A percentile compares a stretch with the other conserved stretches of the same genome.
Evolutionary conservation across 352 stramenopile species (phyloP).

Genomic region (Phytopythium litorale): DNA sequence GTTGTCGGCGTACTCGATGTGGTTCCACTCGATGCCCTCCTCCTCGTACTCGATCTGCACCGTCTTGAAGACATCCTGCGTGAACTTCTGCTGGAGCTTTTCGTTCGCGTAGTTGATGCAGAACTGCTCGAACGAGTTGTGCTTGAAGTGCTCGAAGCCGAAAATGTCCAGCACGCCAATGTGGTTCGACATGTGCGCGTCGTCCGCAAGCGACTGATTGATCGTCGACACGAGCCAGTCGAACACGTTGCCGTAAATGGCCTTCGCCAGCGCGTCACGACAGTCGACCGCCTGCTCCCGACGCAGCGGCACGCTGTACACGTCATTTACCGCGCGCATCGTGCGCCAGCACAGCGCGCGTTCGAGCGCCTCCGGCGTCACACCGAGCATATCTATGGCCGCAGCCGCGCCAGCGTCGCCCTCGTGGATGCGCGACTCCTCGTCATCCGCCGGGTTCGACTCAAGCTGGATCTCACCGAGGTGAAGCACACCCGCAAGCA

Average conservation of each 20-base stretch:
- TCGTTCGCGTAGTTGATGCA: constrained; percentile 94
- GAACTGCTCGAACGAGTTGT: constrained; percentile 94
- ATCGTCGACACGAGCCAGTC: constrained; percentile 93
- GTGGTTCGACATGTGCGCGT: constrained; percentile 48
- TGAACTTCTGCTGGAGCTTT: constrained; percentile 92
- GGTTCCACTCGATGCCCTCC: constrained; percentile 91
- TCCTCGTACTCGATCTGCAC: constrained; percentile 88
- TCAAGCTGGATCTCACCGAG: constrained; percentile 94
- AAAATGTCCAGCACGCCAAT: constrained; percentile 94
- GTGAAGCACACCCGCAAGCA: constrained; percentile 93
- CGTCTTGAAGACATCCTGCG: constrained; percentile 87
- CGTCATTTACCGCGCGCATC: constrained; percentile 43
- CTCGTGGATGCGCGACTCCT: constrained; percentile 51
- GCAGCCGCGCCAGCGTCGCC: constrained; percentile 28
- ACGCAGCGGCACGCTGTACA: constrained; percentile 44
- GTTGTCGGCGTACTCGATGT: constrained; percentile 92
- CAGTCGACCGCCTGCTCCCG: constrained; percentile 86
- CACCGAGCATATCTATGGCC: constrained; percentile 53
- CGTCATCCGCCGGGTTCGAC: constrained; percentile 59
- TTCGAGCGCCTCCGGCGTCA: constrained; percentile 48
- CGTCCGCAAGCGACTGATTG: constrained; percentile 69
- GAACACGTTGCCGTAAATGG: constrained; percentile 96
- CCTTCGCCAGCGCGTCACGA: constrained; percentile 93
- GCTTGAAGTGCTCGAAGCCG: constrained; percentile 93
- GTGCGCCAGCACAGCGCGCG: constrained; percentile 67